Conservation (phyloP, 208 protist species). For the Tritrichomonas musculus region DNA sequence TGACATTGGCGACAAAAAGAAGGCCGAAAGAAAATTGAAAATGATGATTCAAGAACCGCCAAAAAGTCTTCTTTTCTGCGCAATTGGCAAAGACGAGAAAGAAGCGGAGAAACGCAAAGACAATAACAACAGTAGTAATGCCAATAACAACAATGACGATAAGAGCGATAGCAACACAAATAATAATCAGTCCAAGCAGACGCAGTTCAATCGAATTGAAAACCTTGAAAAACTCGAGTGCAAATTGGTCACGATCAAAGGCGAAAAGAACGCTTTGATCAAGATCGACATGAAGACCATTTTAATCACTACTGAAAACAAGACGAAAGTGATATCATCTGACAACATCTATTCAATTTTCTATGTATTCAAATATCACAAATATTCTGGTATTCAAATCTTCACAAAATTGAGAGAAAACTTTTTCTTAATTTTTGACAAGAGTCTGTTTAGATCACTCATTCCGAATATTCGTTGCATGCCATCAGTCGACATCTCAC, state of each 20-base stretch:
- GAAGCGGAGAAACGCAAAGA: not conserved
- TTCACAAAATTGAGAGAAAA: not conserved
- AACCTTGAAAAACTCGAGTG: not conserved
- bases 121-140: not conserved
- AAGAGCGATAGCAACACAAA: not conserved
- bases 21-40: not conserved
- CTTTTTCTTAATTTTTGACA: not conserved
- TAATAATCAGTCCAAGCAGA: not conserved
- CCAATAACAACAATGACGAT: not conserved
- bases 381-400: not conserved
- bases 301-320: not conserved
- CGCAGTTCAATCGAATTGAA: not conserved
- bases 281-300: not conserved
- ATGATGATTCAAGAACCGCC: not conserved
- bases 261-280: not conserved
- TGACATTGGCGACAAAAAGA: not conserved
- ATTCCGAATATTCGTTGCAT: not conserved
- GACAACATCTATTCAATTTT: not conserved
- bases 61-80: not conserved
- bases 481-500: no score
- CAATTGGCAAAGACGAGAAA: not conserved
- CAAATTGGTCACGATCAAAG: not conserved
- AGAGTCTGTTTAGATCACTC: not conserved
- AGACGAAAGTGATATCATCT: not conserved
- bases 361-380: not conserved